Percentiles rank a stretch among this genome's conserved stretches.
Conservation (phyloP, 2,329 filamentous ascomycete species). For the Triangularia verruculosa region DNA sequence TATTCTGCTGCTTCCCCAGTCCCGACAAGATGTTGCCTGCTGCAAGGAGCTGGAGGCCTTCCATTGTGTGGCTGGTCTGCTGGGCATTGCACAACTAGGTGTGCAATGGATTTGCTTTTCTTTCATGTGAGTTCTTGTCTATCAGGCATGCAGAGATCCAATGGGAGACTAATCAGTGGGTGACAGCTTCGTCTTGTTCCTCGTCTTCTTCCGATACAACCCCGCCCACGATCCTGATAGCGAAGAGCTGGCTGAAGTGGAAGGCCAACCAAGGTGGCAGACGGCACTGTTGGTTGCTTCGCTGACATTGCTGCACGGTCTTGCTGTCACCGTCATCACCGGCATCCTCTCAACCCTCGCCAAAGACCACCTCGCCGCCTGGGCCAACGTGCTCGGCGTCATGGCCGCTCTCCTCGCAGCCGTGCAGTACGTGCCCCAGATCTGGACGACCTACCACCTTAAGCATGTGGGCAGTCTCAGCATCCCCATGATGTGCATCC, state of each 20-base stretch:
- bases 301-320: constrained; percentile 70
- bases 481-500: constrained; percentile 97
- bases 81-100: constrained; percentile 88
- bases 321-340: constrained; percentile 67
- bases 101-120: constrained; percentile 91
- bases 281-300: constrained; percentile 74
- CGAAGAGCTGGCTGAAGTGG: constrained; percentile 37
- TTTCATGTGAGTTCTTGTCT: constrained; percentile 66
- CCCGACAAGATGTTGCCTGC: constrained; percentile 77
- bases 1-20: constrained; percentile 83
- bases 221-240: constrained; percentile 47
- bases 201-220: constrained; percentile 83
- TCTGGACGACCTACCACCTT: constrained; percentile 82
- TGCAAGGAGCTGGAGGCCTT: constrained; percentile 78
- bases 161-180: background rate
- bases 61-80: constrained; percentile 78
- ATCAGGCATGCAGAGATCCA: background rate
- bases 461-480: constrained; percentile 88
- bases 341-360: constrained; percentile 62
- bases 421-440: constrained; percentile 93
- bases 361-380: constrained; percentile 64
- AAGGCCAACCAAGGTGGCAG: constrained; percentile 64
- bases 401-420: constrained; percentile 74
- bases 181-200: constrained; percentile 82
- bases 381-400: constrained; percentile 84